phyloP scores from a whole-genome alignment of 2,329 filamentous ascomycete species.

The Fusarium protoensiforme region DNA sequence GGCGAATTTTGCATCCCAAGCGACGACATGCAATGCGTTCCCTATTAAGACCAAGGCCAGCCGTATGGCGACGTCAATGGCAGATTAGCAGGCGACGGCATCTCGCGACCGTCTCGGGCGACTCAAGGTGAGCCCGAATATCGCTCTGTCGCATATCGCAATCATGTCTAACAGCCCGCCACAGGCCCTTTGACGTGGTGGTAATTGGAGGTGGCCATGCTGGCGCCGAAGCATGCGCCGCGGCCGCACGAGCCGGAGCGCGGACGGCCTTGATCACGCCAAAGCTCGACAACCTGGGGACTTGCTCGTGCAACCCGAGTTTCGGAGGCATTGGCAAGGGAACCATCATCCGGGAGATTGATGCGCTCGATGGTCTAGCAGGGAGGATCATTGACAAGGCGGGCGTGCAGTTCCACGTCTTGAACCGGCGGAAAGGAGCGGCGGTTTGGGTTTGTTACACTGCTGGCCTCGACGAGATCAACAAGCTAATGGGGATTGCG shows the following conservation, averaged over 20 bases:
- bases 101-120: constrained; percentile 47
- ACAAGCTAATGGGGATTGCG: background rate
- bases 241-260: constrained; percentile 88
- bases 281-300: constrained; percentile 86
- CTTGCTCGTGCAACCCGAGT: constrained; percentile 96
- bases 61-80: constrained; percentile 31
- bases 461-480: background rate
- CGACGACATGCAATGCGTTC: constrained; percentile 44
- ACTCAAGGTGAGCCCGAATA: constrained; percentile 42
- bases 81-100: constrained; percentile 28
- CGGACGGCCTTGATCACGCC: constrained; percentile 92
- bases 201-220: constrained; percentile 97
- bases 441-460: constrained; percentile 80
- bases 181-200: constrained; percentile 85
- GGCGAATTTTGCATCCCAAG: constrained; percentile 28
- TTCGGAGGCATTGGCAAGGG: constrained; percentile 99
- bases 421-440: constrained; percentile 91
- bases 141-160: background rate
- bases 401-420: constrained; percentile 89
- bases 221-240: constrained; percentile 91
- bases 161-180: constrained; percentile 11
- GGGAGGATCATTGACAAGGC: constrained; percentile 93
- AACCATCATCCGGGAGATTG: constrained; percentile 93
- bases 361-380: constrained; percentile 91
- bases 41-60: constrained; percentile 38